These are phyloP conservation scores for Adansonia grandidieri DNA, from an alignment of 441 rosid species.

Conservation along the genomic window DNA sequence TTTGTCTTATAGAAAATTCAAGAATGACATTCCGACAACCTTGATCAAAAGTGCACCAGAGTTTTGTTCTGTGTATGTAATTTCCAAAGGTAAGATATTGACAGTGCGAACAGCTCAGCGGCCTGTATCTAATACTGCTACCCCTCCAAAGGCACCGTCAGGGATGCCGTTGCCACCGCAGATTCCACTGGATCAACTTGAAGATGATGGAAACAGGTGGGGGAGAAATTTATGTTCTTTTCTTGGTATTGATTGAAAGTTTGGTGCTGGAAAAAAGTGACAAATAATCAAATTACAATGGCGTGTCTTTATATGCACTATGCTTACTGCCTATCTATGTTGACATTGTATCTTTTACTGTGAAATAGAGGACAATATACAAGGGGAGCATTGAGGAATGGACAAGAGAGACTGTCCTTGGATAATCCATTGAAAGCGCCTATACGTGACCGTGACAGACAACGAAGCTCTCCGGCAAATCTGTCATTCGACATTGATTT, in stretches of 20 bases:
- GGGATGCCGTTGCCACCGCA: slow-evolving; percentile 36
- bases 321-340: background rate
- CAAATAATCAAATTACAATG: background rate
- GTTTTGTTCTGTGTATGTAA: slow-evolving; percentile 73
- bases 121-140: slow-evolving; percentile 45
- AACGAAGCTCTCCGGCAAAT: slow-evolving; percentile 31
- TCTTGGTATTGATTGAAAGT: slow-evolving; percentile 23
- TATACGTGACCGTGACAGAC: slow-evolving; percentile 37
- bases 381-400: slow-evolving; percentile 41
- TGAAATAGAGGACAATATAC: slow-evolving; percentile 31
- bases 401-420: slow-evolving; percentile 38
- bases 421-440: slow-evolving; percentile 36
- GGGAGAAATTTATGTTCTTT: slow-evolving; percentile 13
- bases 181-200: slow-evolving; percentile 31
- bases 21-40: slow-evolving; percentile 54
- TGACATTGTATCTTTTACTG: slow-evolving; percentile 1
- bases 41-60: slow-evolving; percentile 66
- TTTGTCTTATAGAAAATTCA: slow-evolving; percentile 47
- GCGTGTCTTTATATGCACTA: background rate
- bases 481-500: slow-evolving; percentile 51
- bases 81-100: slow-evolving; percentile 70
- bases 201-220: slow-evolving; percentile 51
- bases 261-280: background rate
- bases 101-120: slow-evolving; percentile 58
- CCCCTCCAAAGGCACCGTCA: slow-evolving; percentile 55